Evolutionary conservation across 345 rosid species (phyloP), one percentile per base, ranked within the genome.

Genomic region (Camelina sativa): DNA sequence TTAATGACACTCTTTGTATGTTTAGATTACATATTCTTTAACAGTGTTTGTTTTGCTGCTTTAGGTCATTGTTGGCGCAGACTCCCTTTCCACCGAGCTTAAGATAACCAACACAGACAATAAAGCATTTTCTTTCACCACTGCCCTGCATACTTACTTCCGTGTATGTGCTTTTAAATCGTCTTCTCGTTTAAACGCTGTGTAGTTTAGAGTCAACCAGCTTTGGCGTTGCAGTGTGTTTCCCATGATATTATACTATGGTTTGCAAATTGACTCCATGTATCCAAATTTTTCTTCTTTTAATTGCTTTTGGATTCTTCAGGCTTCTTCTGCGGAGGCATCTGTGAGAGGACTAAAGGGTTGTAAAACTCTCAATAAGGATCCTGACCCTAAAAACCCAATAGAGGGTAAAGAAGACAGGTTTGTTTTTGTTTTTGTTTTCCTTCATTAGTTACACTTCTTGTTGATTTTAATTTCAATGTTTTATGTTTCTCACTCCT

Each of bases 141-240:
- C 85, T 10, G 98, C 97, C 28, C 73, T 94, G 79, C 98, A 94
- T 76, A 86, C 98, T 32, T 94, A 94, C 82, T 94, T 94, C 80
- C 74, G 88, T 44, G 97, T 91, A 82, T 52, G 92, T 62, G 4
- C 30, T 34, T 3, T 19, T 22, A 41, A 1, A 20, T 41, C 11
- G 6, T 60, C 65, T 40, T 61, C 48, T 61, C 0, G 12, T 62
- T 30, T 12, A 12, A 35, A n/a, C 16, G 2, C 30, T 68, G 10
- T 68, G 10, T 62, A 32, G 12, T 19, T 67, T 60, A 51, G 68
- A 8, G 28, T 34, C 56, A 32, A 6, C 60, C 55, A 59, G 28
- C 47, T 59, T 58, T 51, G 44, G 32, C 0, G 15, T 60, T 51
- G 44, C 50, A 13, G 30, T 48, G 16, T 6, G 3, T 22, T 57